Evolutionary conservation across 2,329 filamentous ascomycete species (phyloP), one percentile per base, ranked within the genome.

Genomic region (Metarhizium humberi): DNA sequence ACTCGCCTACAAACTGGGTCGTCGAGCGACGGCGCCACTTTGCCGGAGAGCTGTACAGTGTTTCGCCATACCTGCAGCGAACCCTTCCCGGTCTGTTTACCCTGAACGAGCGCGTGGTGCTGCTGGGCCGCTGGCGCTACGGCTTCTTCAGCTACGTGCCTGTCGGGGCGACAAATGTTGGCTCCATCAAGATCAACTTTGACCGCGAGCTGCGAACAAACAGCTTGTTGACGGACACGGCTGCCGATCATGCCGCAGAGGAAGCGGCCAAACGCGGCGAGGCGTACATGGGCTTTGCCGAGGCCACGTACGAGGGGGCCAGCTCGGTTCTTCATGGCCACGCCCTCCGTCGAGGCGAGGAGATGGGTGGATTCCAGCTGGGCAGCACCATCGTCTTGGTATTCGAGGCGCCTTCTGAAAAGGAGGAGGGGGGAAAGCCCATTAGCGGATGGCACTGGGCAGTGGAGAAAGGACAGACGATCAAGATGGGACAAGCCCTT

Each of bases 321-420:
- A 95, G 88, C 64, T 73, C 78, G 3, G 81, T 96, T 2, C 78
- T 99, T 0, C 83, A 84, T 20, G 94, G 95, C 2, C 85, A 97
- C 68, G 87, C 92, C 1, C 75, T 99, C 55, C 82, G 86, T 59
- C 80, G 88, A 48, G 94, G 94, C 40, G 92, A 97, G 67, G 94
- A 99, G 72, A 97, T 99, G 91, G 94, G 94, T 54, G 95, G 94
- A 0, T 99, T 99, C 74, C 90, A 95, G 75, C 78, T 99, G 3
- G 94, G 94, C 20, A 96, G 90, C 69, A 96, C 92, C 1, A 86
- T 99, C 61, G 94, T 99, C 43, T 77, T 99, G 53, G 91, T 99
- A 0, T 99, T 99, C 67, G 95, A 99, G 73, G 94, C 94, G 13
- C 94, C 94, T 1, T 61, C 84, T 1, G 84, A 81, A 69, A 77